phyloP scores from a whole-genome alignment of 2,329 filamentous ascomycete genomes.

The Calonectria crousiana region DNA sequence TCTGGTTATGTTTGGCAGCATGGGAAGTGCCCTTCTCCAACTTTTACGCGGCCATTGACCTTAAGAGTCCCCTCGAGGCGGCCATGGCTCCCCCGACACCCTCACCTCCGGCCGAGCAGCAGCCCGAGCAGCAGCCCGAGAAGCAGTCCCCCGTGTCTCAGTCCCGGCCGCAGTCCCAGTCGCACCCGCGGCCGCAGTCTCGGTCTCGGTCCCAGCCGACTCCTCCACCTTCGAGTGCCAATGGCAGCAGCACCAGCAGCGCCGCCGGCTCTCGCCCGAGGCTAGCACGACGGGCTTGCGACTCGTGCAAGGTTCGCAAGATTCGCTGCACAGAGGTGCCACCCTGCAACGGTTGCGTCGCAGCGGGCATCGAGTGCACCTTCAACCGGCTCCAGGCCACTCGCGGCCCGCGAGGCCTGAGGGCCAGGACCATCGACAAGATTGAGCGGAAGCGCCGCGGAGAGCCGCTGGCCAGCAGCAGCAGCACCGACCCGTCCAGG shows the following conservation, averaged over 20 bases:
- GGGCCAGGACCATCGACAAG: constrained; percentile 58
- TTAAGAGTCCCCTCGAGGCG: constrained; percentile 21
- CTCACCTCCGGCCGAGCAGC: constrained; percentile 8
- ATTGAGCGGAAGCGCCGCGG: constrained; percentile 48
- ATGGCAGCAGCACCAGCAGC: constrained; percentile 15
- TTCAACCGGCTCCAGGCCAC: constrained; percentile 59
- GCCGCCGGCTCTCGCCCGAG: constrained; percentile 32
- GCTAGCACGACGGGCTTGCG: constrained; percentile 55
- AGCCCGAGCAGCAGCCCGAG: neutral
- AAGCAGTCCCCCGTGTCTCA: neutral
- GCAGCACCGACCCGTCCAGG: constrained; percentile 16
- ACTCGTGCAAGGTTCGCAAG: constrained; percentile 66
- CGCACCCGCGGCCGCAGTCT: neutral
- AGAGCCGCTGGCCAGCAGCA: constrained; percentile 14
- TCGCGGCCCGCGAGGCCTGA: constrained; percentile 59
- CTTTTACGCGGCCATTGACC: constrained; percentile 15
- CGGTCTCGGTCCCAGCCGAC: constrained; percentile 6
- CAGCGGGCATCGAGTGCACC: constrained; percentile 62
- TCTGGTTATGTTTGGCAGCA: constrained; percentile 4
- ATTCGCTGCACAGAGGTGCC: constrained; percentile 61
- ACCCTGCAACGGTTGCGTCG: constrained; percentile 59
- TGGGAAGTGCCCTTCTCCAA: constrained; percentile 24
- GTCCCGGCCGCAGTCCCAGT: neutral
- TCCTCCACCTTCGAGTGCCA: constrained; percentile 27
- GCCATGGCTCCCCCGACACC: constrained; percentile 13